Evolutionary conservation across 2,329 filamentous ascomycete species (phyloP), one percentile per base, ranked within the genome.

Genomic region (Aspergillus sp.): DNA sequence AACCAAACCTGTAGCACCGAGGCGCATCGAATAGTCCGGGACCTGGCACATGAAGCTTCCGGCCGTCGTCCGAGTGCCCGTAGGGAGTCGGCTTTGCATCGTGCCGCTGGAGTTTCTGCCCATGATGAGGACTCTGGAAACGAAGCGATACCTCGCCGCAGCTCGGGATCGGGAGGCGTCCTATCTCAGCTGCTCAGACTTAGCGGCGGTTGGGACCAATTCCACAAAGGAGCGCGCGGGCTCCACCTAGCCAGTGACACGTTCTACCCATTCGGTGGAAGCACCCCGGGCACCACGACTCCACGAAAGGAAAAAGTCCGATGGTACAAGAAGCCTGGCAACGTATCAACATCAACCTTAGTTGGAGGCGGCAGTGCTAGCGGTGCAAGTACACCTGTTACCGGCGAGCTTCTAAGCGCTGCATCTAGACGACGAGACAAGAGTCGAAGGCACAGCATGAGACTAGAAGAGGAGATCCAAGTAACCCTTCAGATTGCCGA

Each of bases 401-500:
- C 69, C 2, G 69, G 65, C 43, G 70, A 73, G 23, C 59, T 72
- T 0, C 45, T 72, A 1, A 67, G 67, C 1, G 70, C 69, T 3
- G 72, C 72, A 0, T 68, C 68, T 4, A 70, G 69, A 30, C 65
- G 72, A 15, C 70, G 66, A 7, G 65, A 64, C 5, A 65, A 69
- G 8, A 66, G 66, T 30, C 45, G 57, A 2, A 53, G 15, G 8
- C 28, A 25, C 4, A 64, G 64, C 17, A 59, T 68, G 23, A 63
- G 68, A 19, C 63, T 74, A 2, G 74, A 76, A 55, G 79, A 86
- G 15, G 81, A 87, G 62, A 82, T 85, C 47, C 79, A 81, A 59
- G 85, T 88, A 66, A 86, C 84, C 3, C 80, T 85, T 4, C 85
- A 88, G 69, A 84, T 89, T 63, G 85, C 85, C 12, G 84, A 86